Conservation (phyloP, 805 yeast genomes). For the Kodamaea nitidulidarum region DNA sequence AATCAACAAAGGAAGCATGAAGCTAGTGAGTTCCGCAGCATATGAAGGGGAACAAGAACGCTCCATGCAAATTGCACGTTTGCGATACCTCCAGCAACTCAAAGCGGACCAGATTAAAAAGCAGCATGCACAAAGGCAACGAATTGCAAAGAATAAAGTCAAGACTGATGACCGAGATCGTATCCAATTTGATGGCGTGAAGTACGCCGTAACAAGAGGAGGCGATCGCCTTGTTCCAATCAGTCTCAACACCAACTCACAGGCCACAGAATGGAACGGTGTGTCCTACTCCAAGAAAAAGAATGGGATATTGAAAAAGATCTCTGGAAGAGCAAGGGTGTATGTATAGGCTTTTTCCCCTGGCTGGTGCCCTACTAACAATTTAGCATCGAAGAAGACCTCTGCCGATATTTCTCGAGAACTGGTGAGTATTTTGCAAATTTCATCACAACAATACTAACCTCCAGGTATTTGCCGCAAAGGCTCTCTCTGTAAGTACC, state of each 20-base stretch:
- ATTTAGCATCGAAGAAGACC: constrained; percentile 14
- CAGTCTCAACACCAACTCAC: constrained; percentile 8
- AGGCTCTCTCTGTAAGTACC: constrained; percentile 48
- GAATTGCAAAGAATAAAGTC: constrained; percentile 26
- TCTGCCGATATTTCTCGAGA: constrained; percentile 35
- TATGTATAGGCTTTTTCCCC: constrained; percentile 9
- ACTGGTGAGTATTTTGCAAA: constrained; percentile 29
- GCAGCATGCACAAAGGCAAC: constrained; percentile 8
- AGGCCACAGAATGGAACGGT: constrained; percentile 29
- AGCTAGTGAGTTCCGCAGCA: constrained; percentile 34
- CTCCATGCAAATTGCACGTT: constrained; percentile 14
- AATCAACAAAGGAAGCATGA: constrained; percentile 33
- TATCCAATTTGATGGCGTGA: constrained; percentile 35
- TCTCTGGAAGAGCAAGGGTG: constrained; percentile 12
- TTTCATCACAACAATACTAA: constrained; percentile 11
- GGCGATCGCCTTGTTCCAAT: constrained; percentile 42
- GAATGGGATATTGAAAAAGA: constrained; percentile 25
- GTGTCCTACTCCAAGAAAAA: constrained; percentile 20
- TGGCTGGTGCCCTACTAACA: constrained; percentile 10
- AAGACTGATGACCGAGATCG: constrained; percentile 46
- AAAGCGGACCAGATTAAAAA: constrained; percentile 16
- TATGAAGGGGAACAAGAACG: constrained; percentile 25
- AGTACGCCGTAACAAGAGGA: constrained; percentile 39
- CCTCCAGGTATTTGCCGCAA: constrained; percentile 49
- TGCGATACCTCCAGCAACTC: constrained; percentile 2